phyloP scores from a whole-genome alignment of 352 stramenopile species.

The Phytopythium helicoides region DNA sequence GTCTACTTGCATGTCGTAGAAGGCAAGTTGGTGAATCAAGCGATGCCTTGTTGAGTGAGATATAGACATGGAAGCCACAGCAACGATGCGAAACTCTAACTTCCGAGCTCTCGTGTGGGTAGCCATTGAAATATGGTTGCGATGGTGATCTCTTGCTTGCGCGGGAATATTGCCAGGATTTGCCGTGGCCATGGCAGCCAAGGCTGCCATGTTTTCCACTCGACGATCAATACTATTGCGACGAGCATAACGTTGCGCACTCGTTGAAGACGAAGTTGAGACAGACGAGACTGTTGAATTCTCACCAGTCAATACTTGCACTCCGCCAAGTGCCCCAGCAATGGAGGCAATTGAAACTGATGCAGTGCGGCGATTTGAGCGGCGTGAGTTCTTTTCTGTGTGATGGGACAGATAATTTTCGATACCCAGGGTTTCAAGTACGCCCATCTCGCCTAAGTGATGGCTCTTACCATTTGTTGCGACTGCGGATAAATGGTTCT shows the following conservation, averaged over 20 bases:
- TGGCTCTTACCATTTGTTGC: background rate
- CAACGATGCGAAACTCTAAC: constrained; percentile 48
- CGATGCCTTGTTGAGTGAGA: constrained; percentile 11
- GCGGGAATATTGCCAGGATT: too few species aligned
- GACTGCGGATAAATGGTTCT: background rate
- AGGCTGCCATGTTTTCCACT: background rate
- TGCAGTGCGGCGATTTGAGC: constrained; percentile 3
- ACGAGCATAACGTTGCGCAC: background rate
- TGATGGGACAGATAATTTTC: background rate
- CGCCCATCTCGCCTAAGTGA: too few species aligned
- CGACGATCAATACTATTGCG: background rate
- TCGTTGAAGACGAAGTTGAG: background rate
- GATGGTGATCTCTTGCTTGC: too few species aligned
- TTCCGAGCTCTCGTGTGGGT: background rate
- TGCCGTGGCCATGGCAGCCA: background rate
- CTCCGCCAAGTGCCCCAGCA: background rate
- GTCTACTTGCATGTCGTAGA: constrained; percentile 18
- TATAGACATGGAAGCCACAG: constrained; percentile 21
- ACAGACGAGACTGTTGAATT: background rate
- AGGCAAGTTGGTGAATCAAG: constrained; percentile 15
- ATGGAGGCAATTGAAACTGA: constrained; percentile 1
- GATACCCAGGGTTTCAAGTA: background rate
- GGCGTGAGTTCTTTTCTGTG: background rate
- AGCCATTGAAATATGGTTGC: background rate
- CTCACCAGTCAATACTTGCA: too few species aligned